Conservation (phyloP, 768 basidiomycete species). For the Lactifluus pinguis region DNA sequence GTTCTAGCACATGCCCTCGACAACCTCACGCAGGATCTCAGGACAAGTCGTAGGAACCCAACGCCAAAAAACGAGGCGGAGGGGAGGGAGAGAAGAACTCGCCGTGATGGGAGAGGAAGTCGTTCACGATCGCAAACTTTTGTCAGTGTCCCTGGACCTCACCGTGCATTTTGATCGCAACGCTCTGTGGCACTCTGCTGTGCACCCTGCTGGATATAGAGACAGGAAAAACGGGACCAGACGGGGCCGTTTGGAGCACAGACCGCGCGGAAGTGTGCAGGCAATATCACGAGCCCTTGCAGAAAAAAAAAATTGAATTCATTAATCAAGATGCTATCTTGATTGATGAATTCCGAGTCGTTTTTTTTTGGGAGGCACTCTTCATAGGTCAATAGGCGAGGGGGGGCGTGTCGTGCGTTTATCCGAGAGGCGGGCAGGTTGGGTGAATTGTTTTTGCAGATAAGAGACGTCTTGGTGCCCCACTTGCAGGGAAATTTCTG, state of each 20-base stretch:
- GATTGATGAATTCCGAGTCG: too few relatives aligned
- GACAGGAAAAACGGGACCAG: not conserved
- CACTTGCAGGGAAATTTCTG: not conserved
- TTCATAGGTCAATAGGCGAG: not conserved
- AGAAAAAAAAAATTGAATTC: not conserved
- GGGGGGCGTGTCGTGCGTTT: not conserved
- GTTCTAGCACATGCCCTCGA: not conserved
- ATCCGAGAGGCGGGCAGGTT: not conserved
- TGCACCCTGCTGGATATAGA: not conserved
- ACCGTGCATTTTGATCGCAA: not conserved
- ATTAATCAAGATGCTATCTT: not conserved
- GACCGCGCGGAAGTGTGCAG: slow-evolving; percentile 11
- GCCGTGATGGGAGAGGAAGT: not conserved
- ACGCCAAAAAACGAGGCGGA: not conserved
- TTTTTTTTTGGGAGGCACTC: too few relatives aligned
- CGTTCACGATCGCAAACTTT: not conserved
- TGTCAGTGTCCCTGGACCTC: not conserved
- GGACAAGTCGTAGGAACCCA: not conserved
- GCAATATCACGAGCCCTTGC: not conserved
- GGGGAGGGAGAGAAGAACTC: not conserved
- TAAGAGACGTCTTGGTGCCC: not conserved
- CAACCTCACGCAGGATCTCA: not conserved
- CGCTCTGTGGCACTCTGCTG: too few relatives aligned
- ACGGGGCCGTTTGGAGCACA: not conserved
- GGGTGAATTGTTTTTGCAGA: not conserved